Conservation (phyloP, 192 early-diverging fungal genomes). For the Funneliformis mosseae region DNA sequence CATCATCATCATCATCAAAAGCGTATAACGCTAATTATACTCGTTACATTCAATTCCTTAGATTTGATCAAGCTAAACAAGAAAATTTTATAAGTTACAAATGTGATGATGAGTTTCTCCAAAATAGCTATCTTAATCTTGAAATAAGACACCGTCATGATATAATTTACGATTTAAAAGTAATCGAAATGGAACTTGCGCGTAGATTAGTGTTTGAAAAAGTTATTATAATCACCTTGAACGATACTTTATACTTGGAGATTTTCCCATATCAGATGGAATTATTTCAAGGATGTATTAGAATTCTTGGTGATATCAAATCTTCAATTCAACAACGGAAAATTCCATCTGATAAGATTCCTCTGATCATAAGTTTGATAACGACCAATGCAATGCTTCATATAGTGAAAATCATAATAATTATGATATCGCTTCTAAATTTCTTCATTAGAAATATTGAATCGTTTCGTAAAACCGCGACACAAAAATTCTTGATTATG, state of each 20-base stretch:
- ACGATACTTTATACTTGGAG: neutral
- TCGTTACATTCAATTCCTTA: neutral
- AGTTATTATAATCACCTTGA: neutral
- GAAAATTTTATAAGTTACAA: neutral
- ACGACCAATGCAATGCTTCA: no score
- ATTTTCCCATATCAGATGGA: slow-evolving; percentile 30
- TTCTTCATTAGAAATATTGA: slow-evolving; percentile 27
- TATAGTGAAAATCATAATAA: neutral
- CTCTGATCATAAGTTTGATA: neutral
- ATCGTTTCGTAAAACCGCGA: slow-evolving; percentile 34
- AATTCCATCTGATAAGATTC: slow-evolving; percentile 15
- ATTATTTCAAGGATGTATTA: slow-evolving; percentile 10
- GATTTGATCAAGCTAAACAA: neutral
- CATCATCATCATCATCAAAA: no score
- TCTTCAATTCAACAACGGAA: slow-evolving; percentile 9
- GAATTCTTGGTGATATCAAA: slow-evolving; percentile 28
- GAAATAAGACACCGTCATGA: slow-evolving; percentile 7
- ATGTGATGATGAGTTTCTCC: no score
- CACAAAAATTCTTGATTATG: slow-evolving; percentile 6
- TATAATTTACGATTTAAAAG: slow-evolving; percentile 30
- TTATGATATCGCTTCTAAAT: slow-evolving; percentile 17
- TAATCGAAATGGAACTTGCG: no score
- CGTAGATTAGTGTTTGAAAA: slow-evolving; percentile 18
- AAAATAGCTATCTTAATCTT: slow-evolving; percentile 25
- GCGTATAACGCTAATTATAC: neutral